Evolutionary conservation across 106 monocot species (phyloP).

Genomic region (Hemerocallis citrina): DNA sequence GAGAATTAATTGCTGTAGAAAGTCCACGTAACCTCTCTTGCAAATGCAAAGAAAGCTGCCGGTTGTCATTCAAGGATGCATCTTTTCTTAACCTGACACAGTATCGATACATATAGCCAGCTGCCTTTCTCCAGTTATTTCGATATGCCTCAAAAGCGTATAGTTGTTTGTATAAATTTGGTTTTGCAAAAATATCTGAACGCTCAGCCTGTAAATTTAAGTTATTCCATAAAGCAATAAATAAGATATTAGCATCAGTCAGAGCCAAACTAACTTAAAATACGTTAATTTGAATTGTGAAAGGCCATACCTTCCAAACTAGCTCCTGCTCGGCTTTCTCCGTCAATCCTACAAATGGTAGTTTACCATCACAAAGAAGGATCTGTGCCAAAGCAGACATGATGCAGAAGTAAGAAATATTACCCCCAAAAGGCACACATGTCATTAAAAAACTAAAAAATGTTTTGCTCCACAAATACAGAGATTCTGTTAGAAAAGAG

Average conservation of each 20-base stretch:
- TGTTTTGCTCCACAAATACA: too few species aligned
- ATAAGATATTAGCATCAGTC: background rate
- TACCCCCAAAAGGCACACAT: too few species aligned
- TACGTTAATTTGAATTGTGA: background rate
- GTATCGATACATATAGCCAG: constrained; percentile 73
- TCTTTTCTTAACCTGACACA: constrained; percentile 58
- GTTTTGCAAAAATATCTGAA: constrained; percentile 61
- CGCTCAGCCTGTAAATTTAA: constrained; percentile 65
- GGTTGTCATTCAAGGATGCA: constrained; percentile 15
- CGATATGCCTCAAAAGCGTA: constrained; percentile 82
- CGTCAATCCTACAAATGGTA: constrained; percentile 80
- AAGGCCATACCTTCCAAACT: constrained; percentile 67
- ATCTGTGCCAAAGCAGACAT: constrained; percentile 53
- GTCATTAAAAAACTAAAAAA: too few species aligned
- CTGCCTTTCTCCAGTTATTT: constrained; percentile 92
- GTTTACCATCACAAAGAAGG: constrained; percentile 76
- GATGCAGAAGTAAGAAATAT: too few species aligned
- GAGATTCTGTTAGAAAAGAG: too few species aligned
- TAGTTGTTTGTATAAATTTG: constrained; percentile 85
- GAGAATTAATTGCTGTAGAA: constrained; percentile 76
- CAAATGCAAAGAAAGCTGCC: constrained; percentile 28
- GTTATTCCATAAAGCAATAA: background rate
- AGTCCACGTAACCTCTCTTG: constrained; percentile 69
- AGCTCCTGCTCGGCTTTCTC: constrained; percentile 94
- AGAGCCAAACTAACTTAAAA: background rate